Evolutionary conservation across 257 asterid species (phyloP).

Genomic region (Haberlea rhodopensis): DNA sequence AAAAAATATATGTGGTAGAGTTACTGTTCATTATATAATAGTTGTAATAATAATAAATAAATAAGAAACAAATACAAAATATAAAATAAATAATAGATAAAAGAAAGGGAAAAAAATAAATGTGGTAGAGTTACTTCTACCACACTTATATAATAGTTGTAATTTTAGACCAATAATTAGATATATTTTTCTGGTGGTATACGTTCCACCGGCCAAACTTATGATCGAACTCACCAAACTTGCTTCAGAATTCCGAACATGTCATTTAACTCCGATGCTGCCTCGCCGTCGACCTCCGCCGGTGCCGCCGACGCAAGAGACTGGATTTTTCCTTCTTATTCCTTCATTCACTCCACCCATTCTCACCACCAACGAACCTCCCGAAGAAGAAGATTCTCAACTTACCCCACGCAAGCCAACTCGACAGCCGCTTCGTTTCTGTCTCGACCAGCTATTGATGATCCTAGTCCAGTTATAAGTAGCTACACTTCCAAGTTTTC

Average conservation of each 20-base stretch:
- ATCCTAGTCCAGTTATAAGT: conserved; percentile 17
- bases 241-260: conserved; percentile 28
- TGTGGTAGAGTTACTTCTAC: too few species aligned
- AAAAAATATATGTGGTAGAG: too few species aligned
- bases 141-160: too few species aligned
- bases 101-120: too few species aligned
- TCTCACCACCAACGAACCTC: conserved; percentile 35
- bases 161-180: too few species aligned
- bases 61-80: too few species aligned
- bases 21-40: too few species aligned
- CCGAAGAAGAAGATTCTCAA: conserved; percentile 53
- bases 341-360: conserved; percentile 48
- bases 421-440: conserved; percentile 32
- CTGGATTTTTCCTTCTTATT: conserved; percentile 75
- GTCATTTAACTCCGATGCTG: conserved; percentile 50
- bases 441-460: conserved; percentile 19
- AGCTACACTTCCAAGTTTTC: conserved; percentile 27
- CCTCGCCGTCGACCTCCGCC: conserved; percentile 42
- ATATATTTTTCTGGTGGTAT: too few species aligned
- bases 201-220: too few species aligned
- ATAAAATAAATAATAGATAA: too few species aligned
- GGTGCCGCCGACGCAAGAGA: conserved; percentile 39
- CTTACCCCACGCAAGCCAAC: conserved; percentile 43
- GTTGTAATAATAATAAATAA: too few species aligned
- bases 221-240: neutral